Evolutionary conservation across 2,329 filamentous ascomycete species (phyloP).

Genomic region (Aureobasidium mangrovei): DNA sequence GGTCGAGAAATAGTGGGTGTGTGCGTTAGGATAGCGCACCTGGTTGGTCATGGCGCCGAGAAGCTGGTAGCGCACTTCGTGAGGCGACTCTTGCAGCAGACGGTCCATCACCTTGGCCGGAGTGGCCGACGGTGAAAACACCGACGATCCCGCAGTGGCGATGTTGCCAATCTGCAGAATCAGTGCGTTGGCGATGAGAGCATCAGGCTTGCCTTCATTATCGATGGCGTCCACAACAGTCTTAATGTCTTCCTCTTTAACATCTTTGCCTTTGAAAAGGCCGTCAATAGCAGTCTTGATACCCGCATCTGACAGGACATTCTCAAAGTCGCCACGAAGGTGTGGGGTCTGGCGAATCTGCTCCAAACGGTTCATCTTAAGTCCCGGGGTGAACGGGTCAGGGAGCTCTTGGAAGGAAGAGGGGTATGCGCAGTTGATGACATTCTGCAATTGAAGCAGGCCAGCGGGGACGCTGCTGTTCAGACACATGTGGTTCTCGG

Average conservation of each 20-base stretch:
- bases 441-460: constrained; percentile 79
- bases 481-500: constrained; percentile 75
- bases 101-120: constrained; percentile 67
- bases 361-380: constrained; percentile 69
- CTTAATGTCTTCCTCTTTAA: constrained; percentile 61
- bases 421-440: constrained; percentile 75
- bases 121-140: constrained; percentile 56
- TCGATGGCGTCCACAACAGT: constrained; percentile 68
- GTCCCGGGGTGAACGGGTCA: constrained; percentile 61
- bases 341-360: constrained; percentile 61
- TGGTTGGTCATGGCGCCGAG: constrained; percentile 82
- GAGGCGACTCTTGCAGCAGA: constrained; percentile 59
- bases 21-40: constrained; percentile 77
- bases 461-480: constrained; percentile 74
- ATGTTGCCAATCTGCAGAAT: constrained; percentile 73
- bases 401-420: constrained; percentile 54
- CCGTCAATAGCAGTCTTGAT: constrained; percentile 47
- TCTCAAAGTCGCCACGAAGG: constrained; percentile 53
- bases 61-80: constrained; percentile 55
- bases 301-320: constrained; percentile 41
- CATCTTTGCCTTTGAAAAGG: constrained; percentile 44
- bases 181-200: constrained; percentile 66
- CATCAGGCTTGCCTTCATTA: constrained; percentile 47
- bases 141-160: constrained; percentile 55
- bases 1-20: constrained; percentile 90